Evolutionary conservation across 352 stramenopile genomes (phyloP).

Genomic region (Globisporangium acanthophoron): DNA sequence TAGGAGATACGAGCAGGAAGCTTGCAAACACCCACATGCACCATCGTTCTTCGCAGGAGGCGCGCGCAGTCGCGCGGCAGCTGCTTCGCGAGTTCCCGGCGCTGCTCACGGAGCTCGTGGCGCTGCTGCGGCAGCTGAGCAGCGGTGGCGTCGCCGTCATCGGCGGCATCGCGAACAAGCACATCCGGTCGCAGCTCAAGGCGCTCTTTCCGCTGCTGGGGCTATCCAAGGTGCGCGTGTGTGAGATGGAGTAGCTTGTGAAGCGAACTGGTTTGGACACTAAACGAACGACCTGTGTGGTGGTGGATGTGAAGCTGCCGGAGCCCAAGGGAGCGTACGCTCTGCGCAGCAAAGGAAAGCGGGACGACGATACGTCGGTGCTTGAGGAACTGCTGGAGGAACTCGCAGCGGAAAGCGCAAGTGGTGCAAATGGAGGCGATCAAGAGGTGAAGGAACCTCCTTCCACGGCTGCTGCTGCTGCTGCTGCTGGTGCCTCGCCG

Average conservation of each 20-base stretch:
- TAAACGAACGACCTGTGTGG: not conserved
- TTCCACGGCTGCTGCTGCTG: not conserved
- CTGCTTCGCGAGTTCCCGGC: constrained; percentile 64
- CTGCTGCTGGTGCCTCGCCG: not conserved
- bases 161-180: constrained; percentile 66
- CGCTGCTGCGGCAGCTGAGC: constrained; percentile 72
- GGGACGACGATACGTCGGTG: constrained; percentile 22
- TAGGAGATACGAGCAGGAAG: not conserved
- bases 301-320: constrained; percentile 21
- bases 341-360: constrained; percentile 17
- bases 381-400: constrained; percentile 51
- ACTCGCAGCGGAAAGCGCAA: constrained; percentile 17
- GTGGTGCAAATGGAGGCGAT: constrained; percentile 2
- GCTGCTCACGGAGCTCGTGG: constrained; percentile 55
- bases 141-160: constrained; percentile 70
- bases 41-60: constrained; percentile 31
- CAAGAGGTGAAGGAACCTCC: not conserved
- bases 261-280: not conserved
- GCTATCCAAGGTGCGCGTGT: constrained; percentile 37
- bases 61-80: constrained; percentile 39
- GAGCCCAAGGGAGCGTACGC: constrained; percentile 51
- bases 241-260: not conserved
- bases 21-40: not conserved
- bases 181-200: constrained; percentile 58
- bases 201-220: constrained; percentile 70